Percentiles rank a stretch among this genome's conserved stretches.
phyloP scores from a whole-genome alignment of 176 grass and related monocot genomes.

The Rhipidocladum racemiflorum region DNA sequence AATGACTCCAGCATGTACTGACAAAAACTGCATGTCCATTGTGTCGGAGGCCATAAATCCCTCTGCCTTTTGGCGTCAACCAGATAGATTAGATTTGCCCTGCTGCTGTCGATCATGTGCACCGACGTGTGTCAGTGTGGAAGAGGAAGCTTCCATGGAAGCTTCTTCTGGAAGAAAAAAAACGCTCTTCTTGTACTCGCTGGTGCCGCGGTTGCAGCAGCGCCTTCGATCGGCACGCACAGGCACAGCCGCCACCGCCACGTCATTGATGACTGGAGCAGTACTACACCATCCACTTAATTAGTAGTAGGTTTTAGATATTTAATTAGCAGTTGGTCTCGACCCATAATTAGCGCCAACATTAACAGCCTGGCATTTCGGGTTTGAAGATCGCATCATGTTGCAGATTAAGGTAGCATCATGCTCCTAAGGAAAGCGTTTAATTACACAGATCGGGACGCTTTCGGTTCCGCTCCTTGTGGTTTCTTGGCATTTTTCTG shows the following conservation, averaged over 20 bases:
- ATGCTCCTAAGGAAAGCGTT: not conserved
- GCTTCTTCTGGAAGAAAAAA: not conserved
- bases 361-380: constrained; percentile 17
- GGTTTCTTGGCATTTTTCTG: constrained; percentile 6
- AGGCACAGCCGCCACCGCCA: too few relatives aligned
- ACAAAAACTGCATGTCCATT: not conserved
- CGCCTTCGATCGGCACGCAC: not conserved
- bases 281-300: not conserved
- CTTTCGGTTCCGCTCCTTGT: not conserved
- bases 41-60: constrained; percentile 18
- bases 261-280: constrained; percentile 18
- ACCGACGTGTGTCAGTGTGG: constrained; percentile 15
- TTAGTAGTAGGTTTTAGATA: not conserved
- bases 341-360: not conserved
- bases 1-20: not conserved
- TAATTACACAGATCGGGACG: not conserved
- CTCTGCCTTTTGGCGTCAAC: not conserved
- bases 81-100: constrained; percentile 27
- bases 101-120: constrained; percentile 32
- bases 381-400: constrained; percentile 22
- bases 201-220: too few relatives aligned
- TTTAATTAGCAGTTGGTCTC: not conserved
- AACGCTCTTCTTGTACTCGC: too few relatives aligned
- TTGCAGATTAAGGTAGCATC: constrained; percentile 15
- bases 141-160: constrained; percentile 28